phyloP scores from a whole-genome alignment of 371 early-diverging fungal genomes.

The Circinella minor region DNA sequence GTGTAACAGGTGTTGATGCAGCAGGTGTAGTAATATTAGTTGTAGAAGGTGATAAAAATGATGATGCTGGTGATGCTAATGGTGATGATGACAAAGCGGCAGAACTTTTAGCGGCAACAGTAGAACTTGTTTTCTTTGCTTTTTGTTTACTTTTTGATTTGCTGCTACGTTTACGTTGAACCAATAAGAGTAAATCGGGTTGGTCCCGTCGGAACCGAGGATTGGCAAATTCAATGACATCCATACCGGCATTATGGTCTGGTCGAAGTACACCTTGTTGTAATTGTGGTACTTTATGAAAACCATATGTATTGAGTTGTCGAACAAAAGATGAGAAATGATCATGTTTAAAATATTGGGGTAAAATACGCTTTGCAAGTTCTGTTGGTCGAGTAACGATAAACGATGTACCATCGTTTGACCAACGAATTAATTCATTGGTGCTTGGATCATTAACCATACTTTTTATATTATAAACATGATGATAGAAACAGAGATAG shows the following conservation, averaged over 20 bases:
- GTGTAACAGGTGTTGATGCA: too few species aligned
- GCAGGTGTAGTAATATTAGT: too few species aligned
- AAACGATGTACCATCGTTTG: conserved; percentile 79
- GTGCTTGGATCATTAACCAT: conserved; percentile 78
- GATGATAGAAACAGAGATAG: background rate
- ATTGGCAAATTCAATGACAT: conserved; percentile 63
- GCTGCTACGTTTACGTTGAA: conserved; percentile 55
- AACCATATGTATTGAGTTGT: conserved; percentile 94
- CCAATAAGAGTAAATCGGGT: conserved; percentile 56
- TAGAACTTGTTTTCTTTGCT: too few species aligned
- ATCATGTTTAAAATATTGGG: conserved; percentile 91
- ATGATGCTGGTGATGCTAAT: too few species aligned
- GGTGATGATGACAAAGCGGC: conserved; percentile 15
- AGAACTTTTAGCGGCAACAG: conserved; percentile 35
- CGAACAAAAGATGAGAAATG: conserved; percentile 94
- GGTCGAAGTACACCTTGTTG: conserved; percentile 76
- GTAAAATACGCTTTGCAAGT: conserved; percentile 85
- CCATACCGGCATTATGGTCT: conserved; percentile 53
- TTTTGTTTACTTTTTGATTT: conserved; percentile 34
- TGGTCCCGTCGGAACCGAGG: conserved; percentile 61
- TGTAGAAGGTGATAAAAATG: too few species aligned
- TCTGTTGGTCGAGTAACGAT: conserved; percentile 72
- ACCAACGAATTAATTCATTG: conserved; percentile 78
- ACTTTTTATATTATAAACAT: conserved; percentile 27
- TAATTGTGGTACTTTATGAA: conserved; percentile 81